phyloP scores from a whole-genome alignment of 2,329 filamentous ascomycete genomes.

The Trichoderma polysporum region DNA sequence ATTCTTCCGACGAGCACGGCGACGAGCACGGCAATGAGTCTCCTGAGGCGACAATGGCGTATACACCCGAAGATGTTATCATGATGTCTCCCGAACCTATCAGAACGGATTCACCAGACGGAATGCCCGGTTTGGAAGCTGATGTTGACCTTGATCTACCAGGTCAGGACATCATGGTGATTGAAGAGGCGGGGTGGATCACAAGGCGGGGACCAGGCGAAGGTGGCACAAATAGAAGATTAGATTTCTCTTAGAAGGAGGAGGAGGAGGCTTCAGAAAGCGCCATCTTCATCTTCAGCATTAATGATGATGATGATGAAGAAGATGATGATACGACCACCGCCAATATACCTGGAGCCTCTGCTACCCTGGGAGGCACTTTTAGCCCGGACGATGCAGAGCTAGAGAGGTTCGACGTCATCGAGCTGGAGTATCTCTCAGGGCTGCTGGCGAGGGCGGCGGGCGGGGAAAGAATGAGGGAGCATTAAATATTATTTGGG shows the following conservation, averaged over 20 bases:
- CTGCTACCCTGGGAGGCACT: neutral
- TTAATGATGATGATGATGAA: conserved; percentile 14
- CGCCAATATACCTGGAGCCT: conserved; percentile 3
- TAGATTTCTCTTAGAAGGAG: conserved; percentile 16
- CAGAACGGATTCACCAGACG: conserved; percentile 27
- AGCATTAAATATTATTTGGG: conserved; percentile 10
- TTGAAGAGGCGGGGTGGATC: neutral
- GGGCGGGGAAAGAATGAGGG: neutral
- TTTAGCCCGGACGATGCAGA: conserved; percentile 24
- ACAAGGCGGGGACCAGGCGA: neutral
- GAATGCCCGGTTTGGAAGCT: conserved; percentile 22
- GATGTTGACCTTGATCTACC: conserved; percentile 1
- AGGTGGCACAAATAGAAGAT: conserved; percentile 5
- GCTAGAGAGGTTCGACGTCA: conserved; percentile 32
- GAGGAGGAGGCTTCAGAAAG: neutral
- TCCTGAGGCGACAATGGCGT: conserved; percentile 31
- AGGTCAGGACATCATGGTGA: conserved; percentile 9
- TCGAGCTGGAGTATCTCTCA: conserved; percentile 31
- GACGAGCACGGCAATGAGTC: conserved; percentile 32
- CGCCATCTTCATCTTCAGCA: neutral
- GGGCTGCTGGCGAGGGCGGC: conserved; percentile 27
- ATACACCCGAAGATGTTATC: conserved; percentile 33
- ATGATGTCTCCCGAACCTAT: conserved; percentile 36
- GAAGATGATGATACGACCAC: conserved; percentile 19
- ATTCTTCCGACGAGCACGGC: conserved; percentile 37